These are phyloP conservation scores for Niebla homalea DNA, from an alignment of 495 filamentous ascomycete species.

Conservation along the genomic window DNA sequence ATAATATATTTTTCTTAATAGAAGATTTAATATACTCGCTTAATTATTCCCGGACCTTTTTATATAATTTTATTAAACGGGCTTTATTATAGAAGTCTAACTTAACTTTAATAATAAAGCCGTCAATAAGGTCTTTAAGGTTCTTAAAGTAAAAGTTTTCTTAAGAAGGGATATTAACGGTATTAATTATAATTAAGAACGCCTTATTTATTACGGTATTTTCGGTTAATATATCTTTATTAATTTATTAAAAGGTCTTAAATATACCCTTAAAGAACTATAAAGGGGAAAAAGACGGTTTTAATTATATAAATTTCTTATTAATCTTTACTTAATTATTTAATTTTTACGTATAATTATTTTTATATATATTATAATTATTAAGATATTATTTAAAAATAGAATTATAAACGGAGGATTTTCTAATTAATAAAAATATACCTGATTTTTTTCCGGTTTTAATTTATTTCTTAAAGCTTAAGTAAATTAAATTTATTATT, in stretches of 20 bases:
- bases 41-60: slow-evolving; percentile 16
- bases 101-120: slow-evolving; percentile 18
- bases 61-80: slow-evolving; percentile 16
- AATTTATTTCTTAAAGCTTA: slow-evolving; percentile 1
- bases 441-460: slow-evolving; percentile 7
- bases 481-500: slow-evolving; percentile 10
- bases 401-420: slow-evolving; percentile 17
- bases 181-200: slow-evolving; percentile 26
- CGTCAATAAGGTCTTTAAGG: slow-evolving; percentile 22
- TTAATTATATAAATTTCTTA: slow-evolving; percentile 17
- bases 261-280: slow-evolving; percentile 19
- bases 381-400: slow-evolving; percentile 25
- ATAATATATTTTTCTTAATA: background rate
- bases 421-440: slow-evolving; percentile 12
- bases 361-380: slow-evolving; percentile 22
- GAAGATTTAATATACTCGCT: slow-evolving; percentile 10
- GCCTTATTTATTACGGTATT: slow-evolving; percentile 19
- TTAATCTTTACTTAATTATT: too few relatives aligned
- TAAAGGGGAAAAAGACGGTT: slow-evolving; percentile 29
- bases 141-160: slow-evolving; percentile 22
- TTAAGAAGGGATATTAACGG: slow-evolving; percentile 10
- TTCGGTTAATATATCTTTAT: slow-evolving; percentile 23
- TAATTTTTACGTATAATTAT: slow-evolving; percentile 20
- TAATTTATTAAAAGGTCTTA: slow-evolving; percentile 17
- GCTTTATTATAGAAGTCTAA: slow-evolving; percentile 32